Evolutionary conservation across 2,329 filamentous ascomycete genomes (phyloP).

Genomic region (Ophiostoma sp.): DNA sequence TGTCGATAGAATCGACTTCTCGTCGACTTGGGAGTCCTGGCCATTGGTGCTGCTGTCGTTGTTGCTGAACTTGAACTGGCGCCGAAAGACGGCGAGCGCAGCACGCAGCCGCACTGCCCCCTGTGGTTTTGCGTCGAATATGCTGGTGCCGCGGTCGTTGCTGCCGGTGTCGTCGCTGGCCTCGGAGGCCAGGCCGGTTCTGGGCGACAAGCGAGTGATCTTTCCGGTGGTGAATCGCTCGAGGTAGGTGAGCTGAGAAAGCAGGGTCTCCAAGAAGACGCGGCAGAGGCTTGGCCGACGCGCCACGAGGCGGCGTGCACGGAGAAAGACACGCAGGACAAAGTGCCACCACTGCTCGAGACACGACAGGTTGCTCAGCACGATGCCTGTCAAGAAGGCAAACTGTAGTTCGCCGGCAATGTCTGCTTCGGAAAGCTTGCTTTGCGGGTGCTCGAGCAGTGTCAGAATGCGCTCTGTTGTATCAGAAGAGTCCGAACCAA

Average conservation of each 20-base stretch:
- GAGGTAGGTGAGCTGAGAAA: conserved; percentile 52
- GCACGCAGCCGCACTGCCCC: conserved; percentile 38
- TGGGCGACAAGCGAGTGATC: not conserved
- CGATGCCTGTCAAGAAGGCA: conserved; percentile 52
- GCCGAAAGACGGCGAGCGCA: conserved; percentile 51
- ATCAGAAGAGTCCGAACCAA: conserved; percentile 24
- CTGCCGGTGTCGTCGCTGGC: conserved; percentile 20
- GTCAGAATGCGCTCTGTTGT: conserved; percentile 30
- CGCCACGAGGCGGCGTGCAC: conserved; percentile 43
- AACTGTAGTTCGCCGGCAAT: conserved; percentile 58
- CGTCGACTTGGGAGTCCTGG: not conserved
- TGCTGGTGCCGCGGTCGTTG: conserved; percentile 24
- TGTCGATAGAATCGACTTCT: conserved; percentile 19
- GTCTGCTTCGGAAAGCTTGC: conserved; percentile 36
- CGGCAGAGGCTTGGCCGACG: conserved; percentile 42
- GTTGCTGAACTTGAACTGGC: conserved; percentile 39
- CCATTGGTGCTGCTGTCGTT: not conserved
- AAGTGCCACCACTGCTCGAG: conserved; percentile 59
- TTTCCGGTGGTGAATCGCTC: conserved; percentile 31
- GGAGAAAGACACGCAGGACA: conserved; percentile 47
- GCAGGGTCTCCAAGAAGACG: conserved; percentile 46
- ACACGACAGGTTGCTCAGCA: conserved; percentile 55
- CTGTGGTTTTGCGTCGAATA: conserved; percentile 37
- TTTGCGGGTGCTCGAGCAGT: conserved; percentile 27
- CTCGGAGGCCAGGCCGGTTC: not conserved